phyloP scores from a whole-genome alignment of 2,329 filamentous ascomycete species.

The Trichophyton benhamiae region DNA sequence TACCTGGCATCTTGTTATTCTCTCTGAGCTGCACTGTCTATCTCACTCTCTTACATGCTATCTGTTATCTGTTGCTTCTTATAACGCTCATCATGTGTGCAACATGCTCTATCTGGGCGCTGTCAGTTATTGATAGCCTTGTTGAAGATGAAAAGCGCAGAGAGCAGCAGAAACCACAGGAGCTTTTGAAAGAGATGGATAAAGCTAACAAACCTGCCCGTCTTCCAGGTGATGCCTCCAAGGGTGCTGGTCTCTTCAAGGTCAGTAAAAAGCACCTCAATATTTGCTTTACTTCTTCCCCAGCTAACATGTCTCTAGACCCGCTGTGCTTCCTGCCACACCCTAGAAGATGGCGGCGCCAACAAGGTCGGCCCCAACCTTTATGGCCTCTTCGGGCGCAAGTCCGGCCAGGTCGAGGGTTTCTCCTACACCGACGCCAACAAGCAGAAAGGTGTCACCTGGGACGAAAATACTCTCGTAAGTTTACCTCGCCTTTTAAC shows the following conservation, averaged over 20 bases:
- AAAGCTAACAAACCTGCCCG: conserved; percentile 8
- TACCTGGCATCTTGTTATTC: not conserved
- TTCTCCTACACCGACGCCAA: conserved; percentile 99
- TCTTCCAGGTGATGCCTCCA: conserved; percentile 11
- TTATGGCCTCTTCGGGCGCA: conserved; percentile 93
- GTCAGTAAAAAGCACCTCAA: not conserved
- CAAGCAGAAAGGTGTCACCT: conserved; percentile 88
- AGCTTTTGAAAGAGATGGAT: not conserved
- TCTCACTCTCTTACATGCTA: not conserved
- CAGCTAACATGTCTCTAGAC: conserved; percentile 53
- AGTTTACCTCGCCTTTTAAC: conserved; percentile 18
- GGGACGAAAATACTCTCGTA: conserved; percentile 78
- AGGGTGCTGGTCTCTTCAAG: conserved; percentile 15
- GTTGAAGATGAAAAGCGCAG: conserved; percentile 5
- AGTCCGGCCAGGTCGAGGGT: conserved; percentile 80
- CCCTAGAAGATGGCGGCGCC: conserved; percentile 72
- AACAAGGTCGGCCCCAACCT: conserved; percentile 98
- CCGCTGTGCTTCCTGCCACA: conserved; percentile 97
- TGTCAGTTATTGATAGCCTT: not conserved
- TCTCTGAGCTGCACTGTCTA: not conserved
- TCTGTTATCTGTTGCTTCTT: not conserved
- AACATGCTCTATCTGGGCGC: not conserved
- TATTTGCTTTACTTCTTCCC: conserved; percentile 11
- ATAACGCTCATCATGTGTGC: not conserved
- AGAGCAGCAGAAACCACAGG: conserved; percentile 6